Percentiles rank a stretch among this genome's conserved stretches.
phyloP scores from a whole-genome alignment of 2,329 filamentous ascomycete genomes.

The Nannizziopsis arthrosporioides region DNA sequence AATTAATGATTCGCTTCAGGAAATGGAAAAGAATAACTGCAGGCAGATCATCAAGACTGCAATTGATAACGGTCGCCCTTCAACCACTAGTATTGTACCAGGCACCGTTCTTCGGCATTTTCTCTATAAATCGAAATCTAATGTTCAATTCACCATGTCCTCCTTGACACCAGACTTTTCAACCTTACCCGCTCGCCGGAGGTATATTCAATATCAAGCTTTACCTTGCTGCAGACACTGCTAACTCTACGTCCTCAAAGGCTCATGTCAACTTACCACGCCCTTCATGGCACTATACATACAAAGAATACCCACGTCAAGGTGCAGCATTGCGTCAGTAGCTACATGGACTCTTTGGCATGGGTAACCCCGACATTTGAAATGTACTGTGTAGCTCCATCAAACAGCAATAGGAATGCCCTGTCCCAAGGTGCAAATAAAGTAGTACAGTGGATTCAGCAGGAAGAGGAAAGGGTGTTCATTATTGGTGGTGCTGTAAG shows the following conservation, averaged over 20 bases:
- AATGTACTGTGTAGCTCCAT: conserved; percentile 85
- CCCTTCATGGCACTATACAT: conserved; percentile 75
- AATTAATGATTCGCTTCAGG: conserved; percentile 30
- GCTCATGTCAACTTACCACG: conserved; percentile 73
- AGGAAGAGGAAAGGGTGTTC: conserved; percentile 87
- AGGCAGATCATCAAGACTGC: conserved; percentile 64
- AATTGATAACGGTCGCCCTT: conserved; percentile 58
- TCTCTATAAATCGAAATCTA: conserved; percentile 83
- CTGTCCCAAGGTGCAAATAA: conserved; percentile 79
- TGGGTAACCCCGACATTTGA: conserved; percentile 91
- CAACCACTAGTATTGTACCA: conserved; percentile 62
- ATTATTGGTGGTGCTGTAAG: conserved; percentile 90
- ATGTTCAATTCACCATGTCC: conserved; percentile 94
- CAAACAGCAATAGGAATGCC: conserved; percentile 48
- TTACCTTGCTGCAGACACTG: background rate
- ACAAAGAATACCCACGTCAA: conserved; percentile 73
- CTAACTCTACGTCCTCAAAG: conserved; percentile 23
- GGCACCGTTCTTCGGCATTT: conserved; percentile 79
- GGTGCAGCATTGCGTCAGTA: conserved; percentile 65
- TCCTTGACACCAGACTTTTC: conserved; percentile 60
- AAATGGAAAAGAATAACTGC: conserved; percentile 64
- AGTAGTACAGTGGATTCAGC: conserved; percentile 80
- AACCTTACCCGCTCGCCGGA: conserved; percentile 49
- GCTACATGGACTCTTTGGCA: conserved; percentile 67
- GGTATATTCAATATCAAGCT: conserved; percentile 30